These are phyloP conservation scores for Peniophora sp. DNA, from an alignment of 1,284 basidiomycete species.

Conservation along the genomic window DNA sequence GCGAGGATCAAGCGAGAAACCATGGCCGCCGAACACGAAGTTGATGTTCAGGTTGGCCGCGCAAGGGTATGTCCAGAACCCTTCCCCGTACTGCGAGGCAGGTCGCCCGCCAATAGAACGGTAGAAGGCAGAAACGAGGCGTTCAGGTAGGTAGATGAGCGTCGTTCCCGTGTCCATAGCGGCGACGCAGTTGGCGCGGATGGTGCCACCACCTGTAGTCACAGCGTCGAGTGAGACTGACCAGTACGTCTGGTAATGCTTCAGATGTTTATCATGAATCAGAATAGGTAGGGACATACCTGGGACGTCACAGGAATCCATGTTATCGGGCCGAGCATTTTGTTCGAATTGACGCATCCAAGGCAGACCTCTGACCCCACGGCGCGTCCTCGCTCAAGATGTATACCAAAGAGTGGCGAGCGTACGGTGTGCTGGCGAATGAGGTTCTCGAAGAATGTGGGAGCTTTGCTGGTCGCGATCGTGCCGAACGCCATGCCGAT, in stretches of 20 bases:
- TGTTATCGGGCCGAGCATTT: constrained; percentile 32
- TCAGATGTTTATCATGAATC: not conserved
- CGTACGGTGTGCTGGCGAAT: constrained; percentile 33
- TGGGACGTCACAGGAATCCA: constrained; percentile 49
- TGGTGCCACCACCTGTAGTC: constrained; percentile 20
- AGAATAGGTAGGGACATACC: constrained; percentile 19
- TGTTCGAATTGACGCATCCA: constrained; percentile 47
- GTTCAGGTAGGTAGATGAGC: constrained; percentile 43
- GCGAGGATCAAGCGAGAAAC: constrained; percentile 39
- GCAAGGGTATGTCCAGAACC: constrained; percentile 15
- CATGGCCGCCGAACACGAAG: constrained; percentile 46
- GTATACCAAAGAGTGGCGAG: constrained; percentile 48
- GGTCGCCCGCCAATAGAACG: constrained; percentile 33
- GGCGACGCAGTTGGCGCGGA: constrained; percentile 23
- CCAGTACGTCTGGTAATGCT: constrained; percentile 45
- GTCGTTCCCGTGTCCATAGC: constrained; percentile 58
- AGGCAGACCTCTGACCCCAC: constrained; percentile 51
- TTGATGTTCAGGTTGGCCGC: constrained; percentile 16
- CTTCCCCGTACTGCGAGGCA: constrained; percentile 33
- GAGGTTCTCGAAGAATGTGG: constrained; percentile 60
- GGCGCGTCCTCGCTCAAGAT: constrained; percentile 37
- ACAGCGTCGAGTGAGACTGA: constrained; percentile 37
- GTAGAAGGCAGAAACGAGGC: constrained; percentile 33
- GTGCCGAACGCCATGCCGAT: constrained; percentile 51
- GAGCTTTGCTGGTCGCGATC: constrained; percentile 34